Evolutionary conservation across 495 filamentous ascomycete genomes (phyloP).

Genomic region (Trypethelium eluteriae): DNA sequence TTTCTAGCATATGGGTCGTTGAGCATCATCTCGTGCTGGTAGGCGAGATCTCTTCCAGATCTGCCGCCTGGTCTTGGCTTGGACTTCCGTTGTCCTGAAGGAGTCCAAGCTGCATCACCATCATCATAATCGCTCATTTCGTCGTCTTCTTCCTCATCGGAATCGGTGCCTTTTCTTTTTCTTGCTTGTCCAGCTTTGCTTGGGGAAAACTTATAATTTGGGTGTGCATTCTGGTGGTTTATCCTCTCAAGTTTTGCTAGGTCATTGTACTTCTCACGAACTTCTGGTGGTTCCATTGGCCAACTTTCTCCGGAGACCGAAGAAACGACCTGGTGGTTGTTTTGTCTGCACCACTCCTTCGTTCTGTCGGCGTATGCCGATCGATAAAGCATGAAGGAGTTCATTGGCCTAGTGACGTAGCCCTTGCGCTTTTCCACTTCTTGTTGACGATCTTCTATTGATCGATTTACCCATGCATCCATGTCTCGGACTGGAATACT

Average conservation of each 20-base stretch:
- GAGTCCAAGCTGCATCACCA: slow-evolving; percentile 29
- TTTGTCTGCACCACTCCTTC: slow-evolving; percentile 73
- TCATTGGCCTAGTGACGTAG: slow-evolving; percentile 88
- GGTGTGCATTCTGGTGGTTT: slow-evolving; percentile 81
- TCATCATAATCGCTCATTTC: slow-evolving; percentile 21
- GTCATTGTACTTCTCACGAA: slow-evolving; percentile 72
- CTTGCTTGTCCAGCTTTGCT: slow-evolving; percentile 59
- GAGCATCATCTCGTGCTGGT: background rate
- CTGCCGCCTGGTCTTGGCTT: slow-evolving; percentile 12
- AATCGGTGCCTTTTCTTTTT: slow-evolving; percentile 39
- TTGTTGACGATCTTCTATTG: slow-evolving; percentile 53
- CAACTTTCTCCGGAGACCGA: slow-evolving; percentile 76
- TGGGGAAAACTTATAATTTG: slow-evolving; percentile 92
- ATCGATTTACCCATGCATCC: slow-evolving; percentile 69
- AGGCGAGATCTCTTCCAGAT: slow-evolving; percentile 5
- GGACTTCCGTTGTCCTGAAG: slow-evolving; percentile 19
- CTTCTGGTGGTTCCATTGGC: slow-evolving; percentile 63
- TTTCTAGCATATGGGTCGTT: background rate
- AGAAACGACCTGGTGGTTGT: slow-evolving; percentile 93
- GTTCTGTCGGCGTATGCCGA: slow-evolving; percentile 83
- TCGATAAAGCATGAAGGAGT: slow-evolving; percentile 97
- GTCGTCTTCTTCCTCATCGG: slow-evolving; percentile 27
- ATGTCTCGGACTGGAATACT: slow-evolving; percentile 68
- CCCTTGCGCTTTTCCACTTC: slow-evolving; percentile 65
- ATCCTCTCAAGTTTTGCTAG: slow-evolving; percentile 73